Conservation (phyloP, 2,329 filamentous ascomycete genomes). For the Blastomyces percursus region DNA sequence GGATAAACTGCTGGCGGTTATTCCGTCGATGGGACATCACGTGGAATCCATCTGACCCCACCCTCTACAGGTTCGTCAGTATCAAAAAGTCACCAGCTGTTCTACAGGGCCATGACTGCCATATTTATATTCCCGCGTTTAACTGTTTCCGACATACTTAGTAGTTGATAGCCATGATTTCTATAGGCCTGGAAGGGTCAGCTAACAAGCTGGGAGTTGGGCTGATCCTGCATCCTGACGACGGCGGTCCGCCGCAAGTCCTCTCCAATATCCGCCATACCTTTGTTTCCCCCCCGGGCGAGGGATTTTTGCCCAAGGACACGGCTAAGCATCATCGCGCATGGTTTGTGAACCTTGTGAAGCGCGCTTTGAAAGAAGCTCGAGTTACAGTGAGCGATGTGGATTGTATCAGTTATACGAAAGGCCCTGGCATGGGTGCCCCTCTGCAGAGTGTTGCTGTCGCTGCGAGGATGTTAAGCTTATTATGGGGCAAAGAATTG, state of each 20-base stretch:
- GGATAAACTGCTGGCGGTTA: constrained; percentile 19
- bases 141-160: neutral
- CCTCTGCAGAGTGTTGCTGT: constrained; percentile 79
- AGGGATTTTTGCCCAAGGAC: constrained; percentile 93
- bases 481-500: constrained; percentile 80
- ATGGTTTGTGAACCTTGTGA: constrained; percentile 74
- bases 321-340: constrained; percentile 83
- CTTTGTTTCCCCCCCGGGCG: constrained; percentile 80
- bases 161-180: constrained; percentile 42
- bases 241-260: constrained; percentile 50
- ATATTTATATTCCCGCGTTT: neutral
- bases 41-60: neutral
- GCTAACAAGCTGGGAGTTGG: constrained; percentile 97
- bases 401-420: constrained; percentile 90
- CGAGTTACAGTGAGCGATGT: constrained; percentile 53
- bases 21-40: neutral
- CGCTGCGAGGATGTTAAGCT: constrained; percentile 65
- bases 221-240: constrained; percentile 63
- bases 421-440: constrained; percentile 92
- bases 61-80: neutral
- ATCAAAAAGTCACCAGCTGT: neutral
- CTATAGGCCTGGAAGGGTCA: constrained; percentile 74
- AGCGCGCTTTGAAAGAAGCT: constrained; percentile 63
- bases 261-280: constrained; percentile 93
- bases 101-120: neutral